Evolutionary conservation across 768 basidiomycete genomes (phyloP), one percentile per base, ranked within the genome.

Genomic region (Termitomyces sp.): DNA sequence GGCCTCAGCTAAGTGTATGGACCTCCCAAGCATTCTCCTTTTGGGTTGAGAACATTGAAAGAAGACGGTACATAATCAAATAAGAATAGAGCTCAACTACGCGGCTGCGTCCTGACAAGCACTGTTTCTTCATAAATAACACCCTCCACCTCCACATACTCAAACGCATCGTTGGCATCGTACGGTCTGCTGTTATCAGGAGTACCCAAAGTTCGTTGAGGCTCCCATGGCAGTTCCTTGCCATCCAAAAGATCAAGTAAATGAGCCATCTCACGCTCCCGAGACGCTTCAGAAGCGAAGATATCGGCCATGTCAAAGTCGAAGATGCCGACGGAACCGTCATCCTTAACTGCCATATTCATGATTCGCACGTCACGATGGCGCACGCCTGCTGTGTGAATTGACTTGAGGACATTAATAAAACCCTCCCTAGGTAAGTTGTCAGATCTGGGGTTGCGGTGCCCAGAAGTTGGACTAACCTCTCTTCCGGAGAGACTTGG

Each of bases 221-320:
- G 13, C 16, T 32, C 52, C 32, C 44, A 59, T 8, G 58, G 58
- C 14, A 49, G 20, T 40, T 40, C 36, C n/a, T 46, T 40, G 3
- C 60, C 60, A 23, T 62, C 52, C 38, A 62, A 38, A 8, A 62
- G 41, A 30, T 18, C 52, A 5, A 59, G 59, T 2, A 61, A 23
- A 35, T 61, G 60, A 38, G 32, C 56, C 50, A 61, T 59, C 48
- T 62, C 61, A 8, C 61, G 61, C n/a, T 50, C 33, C 18, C 57
- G 51, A 36, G 61, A 58, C 4, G 43, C 52, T n/a, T 55, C 47
- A 9, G 58, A 60, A 43, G 57, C 52, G 13, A 50, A 28, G 14
- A 63, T 43, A 28, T 56, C 51, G 7, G 67, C 61, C 32, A 61
- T 54, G 51, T 71, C 69, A 54, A 72, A 71, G 57, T 72, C 71